Evolutionary conservation across 192 early-diverging fungal species (phyloP), one percentile per base, ranked within the genome.

Genomic region (Backusella psychrophila): DNA sequence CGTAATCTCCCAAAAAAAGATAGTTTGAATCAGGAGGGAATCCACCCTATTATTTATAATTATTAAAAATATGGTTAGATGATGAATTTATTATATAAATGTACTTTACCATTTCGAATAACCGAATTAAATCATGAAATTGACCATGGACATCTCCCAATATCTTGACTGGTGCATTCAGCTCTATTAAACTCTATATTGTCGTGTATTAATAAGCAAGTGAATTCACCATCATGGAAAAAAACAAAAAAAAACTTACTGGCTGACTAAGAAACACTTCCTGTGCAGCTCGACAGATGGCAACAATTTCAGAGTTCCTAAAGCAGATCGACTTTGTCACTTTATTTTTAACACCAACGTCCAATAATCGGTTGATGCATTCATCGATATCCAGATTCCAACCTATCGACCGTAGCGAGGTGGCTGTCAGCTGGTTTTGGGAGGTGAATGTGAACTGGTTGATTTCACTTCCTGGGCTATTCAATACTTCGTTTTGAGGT

Each of bases 101-200:
- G 17, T 72, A 39, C 17, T 56, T 34, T 66, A 93, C 91, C 89
- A 93, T 90, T 80, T 97, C 94, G 83, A 99, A 98, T 76, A 97
- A 86, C 26, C 96, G 89, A 59, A 98, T 82, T 72, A 99, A 83
- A 82, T 99, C 97, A 11, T 91, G 85, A 83, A 93, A 99, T 82
- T 99, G 97, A 38, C 97, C 97, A 77, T 99, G 97, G 59, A 97
- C 93, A 81, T 99, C 97, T 21, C 97, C 96, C 23, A 90, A 84
- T 69, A 95, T 93, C 74, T 93, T 93, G 42, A 95, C 89, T 4
- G 91, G 91, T 46, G 92, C 89, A 44, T 91, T 88, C 68, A 94
- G 83, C 72, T 94, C 91, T 66, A 94, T 88, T 65, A 94, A 82
- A 5, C 90, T 77, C 80, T 81, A 35, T 35, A 17, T 29, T 63